Evolutionary conservation across 495 filamentous ascomycete species (phyloP).

Genomic region (Penicillium pancosmium): DNA sequence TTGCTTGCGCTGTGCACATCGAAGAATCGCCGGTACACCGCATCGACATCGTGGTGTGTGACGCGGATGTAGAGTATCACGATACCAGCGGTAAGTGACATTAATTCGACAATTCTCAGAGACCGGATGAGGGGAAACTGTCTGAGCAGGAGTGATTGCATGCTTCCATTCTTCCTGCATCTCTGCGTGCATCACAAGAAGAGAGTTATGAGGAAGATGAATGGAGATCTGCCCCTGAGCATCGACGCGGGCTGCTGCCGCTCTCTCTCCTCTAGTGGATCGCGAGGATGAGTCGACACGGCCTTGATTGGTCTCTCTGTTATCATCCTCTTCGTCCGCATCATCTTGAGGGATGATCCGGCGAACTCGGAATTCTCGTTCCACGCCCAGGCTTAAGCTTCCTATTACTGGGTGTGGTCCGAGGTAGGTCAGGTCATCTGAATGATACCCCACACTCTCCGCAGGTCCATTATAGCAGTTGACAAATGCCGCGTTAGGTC

Average conservation of each 20-base stretch:
- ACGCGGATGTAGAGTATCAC: conserved; percentile 71
- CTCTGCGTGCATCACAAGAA: conserved; percentile 93
- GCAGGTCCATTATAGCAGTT: conserved; percentile 85
- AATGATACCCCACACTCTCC: conserved; percentile 87
- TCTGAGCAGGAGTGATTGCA: conserved; percentile 68
- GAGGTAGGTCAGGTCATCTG: conserved; percentile 90
- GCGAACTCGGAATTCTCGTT: conserved; percentile 86
- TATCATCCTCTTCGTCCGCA: conserved; percentile 21
- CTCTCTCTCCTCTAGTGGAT: conserved; percentile 10
- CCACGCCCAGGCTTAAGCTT: conserved; percentile 84
- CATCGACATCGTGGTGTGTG: conserved; percentile 63
- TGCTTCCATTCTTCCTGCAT: conserved; percentile 65
- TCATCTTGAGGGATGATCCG: conserved; percentile 65
- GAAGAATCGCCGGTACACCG: conserved; percentile 68
- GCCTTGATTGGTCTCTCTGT: conserved; percentile 11
- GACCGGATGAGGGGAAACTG: conserved; percentile 80
- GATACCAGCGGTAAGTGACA: conserved; percentile 90
- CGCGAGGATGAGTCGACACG: conserved; percentile 4
- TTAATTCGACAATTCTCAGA: conserved; percentile 82
- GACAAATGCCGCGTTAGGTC: conserved; percentile 86
- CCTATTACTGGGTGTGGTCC: conserved; percentile 88
- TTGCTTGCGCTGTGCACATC: conserved; percentile 76
- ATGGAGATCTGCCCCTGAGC: conserved; percentile 84
- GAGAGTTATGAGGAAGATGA: conserved; percentile 89
- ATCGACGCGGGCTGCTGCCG: conserved; percentile 49